A percentile compares a stretch with the other conserved stretches of the same genome.
phyloP scores from a whole-genome alignment of 768 basidiomycete species.

The Leccinum fibrillosum region DNA sequence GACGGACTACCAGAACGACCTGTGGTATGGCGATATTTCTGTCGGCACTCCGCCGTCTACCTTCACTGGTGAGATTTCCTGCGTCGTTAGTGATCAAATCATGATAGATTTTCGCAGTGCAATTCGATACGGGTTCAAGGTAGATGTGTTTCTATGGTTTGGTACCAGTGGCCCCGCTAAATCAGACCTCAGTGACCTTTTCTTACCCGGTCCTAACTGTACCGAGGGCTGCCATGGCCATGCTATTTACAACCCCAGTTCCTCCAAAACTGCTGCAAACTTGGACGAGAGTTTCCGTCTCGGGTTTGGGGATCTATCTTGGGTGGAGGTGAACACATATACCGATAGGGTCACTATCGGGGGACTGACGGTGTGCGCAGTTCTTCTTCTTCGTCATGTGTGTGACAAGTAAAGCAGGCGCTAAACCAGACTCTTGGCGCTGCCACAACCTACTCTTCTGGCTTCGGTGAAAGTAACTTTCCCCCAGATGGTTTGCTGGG shows the following conservation, averaged over 20 bases:
- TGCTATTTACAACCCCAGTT: slow-evolving; percentile 27
- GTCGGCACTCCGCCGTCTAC: slow-evolving; percentile 1
- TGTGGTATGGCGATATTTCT: slow-evolving; percentile 12
- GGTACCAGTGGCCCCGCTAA: not conserved
- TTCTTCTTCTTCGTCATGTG: not conserved
- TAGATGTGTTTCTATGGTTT: not conserved
- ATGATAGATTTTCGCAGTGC: not conserved
- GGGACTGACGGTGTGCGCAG: not conserved
- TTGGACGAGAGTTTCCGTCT: not conserved
- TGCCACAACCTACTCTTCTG: slow-evolving; percentile 6
- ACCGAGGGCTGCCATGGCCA: slow-evolving; percentile 26
- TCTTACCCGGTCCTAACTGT: slow-evolving; percentile 25
- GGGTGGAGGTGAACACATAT: slow-evolving; percentile 7
- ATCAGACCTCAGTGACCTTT: slow-evolving; percentile 17
- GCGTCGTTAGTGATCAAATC: too few species aligned
- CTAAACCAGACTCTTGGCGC: slow-evolving; percentile 9
- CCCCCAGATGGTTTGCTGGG: slow-evolving; percentile 32
- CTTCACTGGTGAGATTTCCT: not conserved
- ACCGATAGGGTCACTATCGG: slow-evolving; percentile 1
- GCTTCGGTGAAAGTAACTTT: not conserved
- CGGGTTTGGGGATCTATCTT: not conserved
- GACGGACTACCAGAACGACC: not conserved
- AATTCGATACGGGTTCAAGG: slow-evolving; percentile 9
- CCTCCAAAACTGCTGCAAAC: slow-evolving; percentile 7
- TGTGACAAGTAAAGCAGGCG: slow-evolving; percentile 9